phyloP scores from a whole-genome alignment of 2,329 filamentous ascomycete species.

The Pleurostoma richardsiae region DNA sequence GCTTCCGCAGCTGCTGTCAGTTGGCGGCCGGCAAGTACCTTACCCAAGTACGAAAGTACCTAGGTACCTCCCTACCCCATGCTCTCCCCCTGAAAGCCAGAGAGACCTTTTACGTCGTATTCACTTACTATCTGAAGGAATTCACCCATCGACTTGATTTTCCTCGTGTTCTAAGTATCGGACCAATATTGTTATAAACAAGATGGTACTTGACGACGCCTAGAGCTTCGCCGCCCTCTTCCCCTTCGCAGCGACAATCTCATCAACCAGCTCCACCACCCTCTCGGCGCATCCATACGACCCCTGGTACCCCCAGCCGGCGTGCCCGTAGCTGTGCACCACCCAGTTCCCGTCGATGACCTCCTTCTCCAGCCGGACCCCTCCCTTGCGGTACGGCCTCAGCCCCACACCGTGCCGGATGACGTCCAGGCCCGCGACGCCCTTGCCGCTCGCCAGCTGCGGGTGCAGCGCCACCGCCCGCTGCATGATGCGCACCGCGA shows the following conservation, averaged over 20 bases:
- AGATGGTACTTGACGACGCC: background rate
- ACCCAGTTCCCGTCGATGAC: constrained; percentile 57
- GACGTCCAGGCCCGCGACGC: constrained; percentile 68
- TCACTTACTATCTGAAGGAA: too few relatives aligned
- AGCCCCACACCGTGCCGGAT: constrained; percentile 80
- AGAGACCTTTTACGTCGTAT: too few relatives aligned
- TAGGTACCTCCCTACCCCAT: too few relatives aligned
- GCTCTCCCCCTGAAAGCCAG: too few relatives aligned
- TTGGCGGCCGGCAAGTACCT: too few relatives aligned
- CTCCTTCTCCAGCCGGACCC: constrained; percentile 72
- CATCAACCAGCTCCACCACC: constrained; percentile 61
- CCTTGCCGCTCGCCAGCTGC: constrained; percentile 56
- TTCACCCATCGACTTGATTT: too few relatives aligned
- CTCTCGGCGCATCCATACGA: constrained; percentile 67
- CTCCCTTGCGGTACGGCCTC: constrained; percentile 67
- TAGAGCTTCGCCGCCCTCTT: constrained; percentile 20
- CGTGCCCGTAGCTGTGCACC: constrained; percentile 80
- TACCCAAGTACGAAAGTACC: too few relatives aligned
- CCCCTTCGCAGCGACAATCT: constrained; percentile 34
- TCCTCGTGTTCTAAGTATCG: too few relatives aligned
- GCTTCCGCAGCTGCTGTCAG: too few relatives aligned
- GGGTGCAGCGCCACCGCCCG: constrained; percentile 64
- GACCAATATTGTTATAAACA: too few relatives aligned
- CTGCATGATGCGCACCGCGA: constrained; percentile 81
- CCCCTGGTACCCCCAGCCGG: constrained; percentile 70